These are phyloP conservation scores for Leucocoprinus sp. DNA, from an alignment of 768 basidiomycete species.

Conservation along the genomic window DNA sequence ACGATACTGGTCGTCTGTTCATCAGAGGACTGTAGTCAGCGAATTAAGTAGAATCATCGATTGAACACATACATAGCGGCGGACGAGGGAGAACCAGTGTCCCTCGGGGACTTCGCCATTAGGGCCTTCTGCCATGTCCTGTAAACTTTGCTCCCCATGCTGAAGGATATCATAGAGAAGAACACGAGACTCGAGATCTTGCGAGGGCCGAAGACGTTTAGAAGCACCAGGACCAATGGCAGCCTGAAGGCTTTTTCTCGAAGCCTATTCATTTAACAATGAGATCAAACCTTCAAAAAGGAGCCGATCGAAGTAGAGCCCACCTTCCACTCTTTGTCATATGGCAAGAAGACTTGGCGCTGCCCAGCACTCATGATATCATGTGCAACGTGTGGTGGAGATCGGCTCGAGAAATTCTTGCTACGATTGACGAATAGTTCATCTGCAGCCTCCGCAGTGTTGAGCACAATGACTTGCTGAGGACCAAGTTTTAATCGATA, in stretches of 20 bases:
- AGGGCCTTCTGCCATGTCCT: conserved; percentile 14
- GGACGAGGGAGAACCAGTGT: conserved; percentile 22
- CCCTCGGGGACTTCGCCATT: conserved; percentile 19
- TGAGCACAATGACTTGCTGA: conserved; percentile 20
- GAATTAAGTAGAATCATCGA: background rate
- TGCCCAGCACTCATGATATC: conserved; percentile 24
- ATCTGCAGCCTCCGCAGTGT: conserved; percentile 18
- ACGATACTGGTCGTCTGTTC: conserved; percentile 19
- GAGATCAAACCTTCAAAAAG: background rate
- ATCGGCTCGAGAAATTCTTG: conserved; percentile 19
- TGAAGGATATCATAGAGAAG: conserved; percentile 17
- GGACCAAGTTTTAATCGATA: conserved; percentile 20
- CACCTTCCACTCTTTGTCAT: conserved; percentile 23
- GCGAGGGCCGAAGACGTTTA: conserved; percentile 17
- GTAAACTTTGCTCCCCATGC: conserved; percentile 15
- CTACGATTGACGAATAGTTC: conserved; percentile 20
- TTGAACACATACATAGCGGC: conserved; percentile 19
- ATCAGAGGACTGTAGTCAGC: background rate
- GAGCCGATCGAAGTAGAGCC: background rate
- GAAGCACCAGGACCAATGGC: conserved; percentile 20
- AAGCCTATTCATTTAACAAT: conserved; percentile 13
- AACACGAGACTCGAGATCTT: conserved; percentile 21
- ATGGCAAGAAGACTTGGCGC: conserved; percentile 20
- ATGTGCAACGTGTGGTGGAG: conserved; percentile 23
- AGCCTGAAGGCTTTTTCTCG: conserved; percentile 16